phyloP scores from a whole-genome alignment of 73 alveolate genomes.

The Tetrahymena elliotti region DNA sequence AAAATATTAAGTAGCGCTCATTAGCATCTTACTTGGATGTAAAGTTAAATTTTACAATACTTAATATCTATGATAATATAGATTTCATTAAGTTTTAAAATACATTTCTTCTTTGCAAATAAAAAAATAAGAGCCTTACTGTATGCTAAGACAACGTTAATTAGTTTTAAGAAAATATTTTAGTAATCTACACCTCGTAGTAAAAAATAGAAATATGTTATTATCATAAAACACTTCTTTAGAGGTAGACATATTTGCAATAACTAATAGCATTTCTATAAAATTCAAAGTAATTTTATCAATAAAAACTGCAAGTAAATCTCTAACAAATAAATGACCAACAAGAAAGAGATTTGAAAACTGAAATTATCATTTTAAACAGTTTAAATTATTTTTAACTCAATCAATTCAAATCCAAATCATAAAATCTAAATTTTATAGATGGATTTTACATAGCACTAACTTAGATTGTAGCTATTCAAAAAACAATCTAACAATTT shows the following conservation, averaged over 20 bases:
- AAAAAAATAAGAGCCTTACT: not conserved
- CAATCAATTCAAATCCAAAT: not conserved
- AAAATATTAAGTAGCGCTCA: not conserved
- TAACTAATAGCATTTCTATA: too few species aligned
- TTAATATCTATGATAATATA: too few species aligned
- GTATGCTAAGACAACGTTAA: not conserved
- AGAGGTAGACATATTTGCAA: too few species aligned
- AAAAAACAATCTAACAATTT: too few species aligned
- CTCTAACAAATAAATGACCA: too few species aligned
- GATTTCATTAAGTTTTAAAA: not conserved
- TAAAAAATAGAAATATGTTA: too few species aligned
- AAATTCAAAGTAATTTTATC: not conserved
- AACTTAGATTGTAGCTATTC: not conserved
- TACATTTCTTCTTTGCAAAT: not conserved
- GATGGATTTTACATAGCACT: not conserved
- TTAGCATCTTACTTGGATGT: not conserved
- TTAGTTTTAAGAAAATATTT: not conserved
- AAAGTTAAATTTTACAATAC: not conserved
- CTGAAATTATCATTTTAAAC: not conserved
- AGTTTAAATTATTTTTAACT: not conserved
- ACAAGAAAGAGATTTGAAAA: not conserved
- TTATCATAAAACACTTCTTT: not conserved
- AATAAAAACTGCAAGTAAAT: not conserved
- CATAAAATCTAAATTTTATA: too few species aligned
- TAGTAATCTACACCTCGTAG: not conserved